phyloP scores from a whole-genome alignment of 192 early-diverging fungal genomes.

The Coemansia interrupta region DNA sequence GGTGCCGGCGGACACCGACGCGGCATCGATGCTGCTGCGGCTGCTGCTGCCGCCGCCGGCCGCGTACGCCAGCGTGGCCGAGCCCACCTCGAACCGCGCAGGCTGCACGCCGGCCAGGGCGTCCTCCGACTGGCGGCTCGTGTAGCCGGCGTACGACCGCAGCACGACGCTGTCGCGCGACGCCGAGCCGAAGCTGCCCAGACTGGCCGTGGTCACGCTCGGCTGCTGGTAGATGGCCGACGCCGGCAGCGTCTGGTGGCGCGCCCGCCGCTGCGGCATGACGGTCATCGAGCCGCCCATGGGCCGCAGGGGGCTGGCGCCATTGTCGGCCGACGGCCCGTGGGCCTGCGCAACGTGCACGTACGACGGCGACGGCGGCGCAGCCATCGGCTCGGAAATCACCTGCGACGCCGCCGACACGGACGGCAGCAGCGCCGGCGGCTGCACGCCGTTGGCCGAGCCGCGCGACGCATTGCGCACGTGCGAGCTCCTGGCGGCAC shows the following conservation, averaged over 20 bases:
- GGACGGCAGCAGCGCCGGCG: not conserved
- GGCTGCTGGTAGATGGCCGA: slow-evolving; percentile 6
- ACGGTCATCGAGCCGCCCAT: slow-evolving; percentile 5
- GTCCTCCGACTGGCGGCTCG: slow-evolving; percentile 29
- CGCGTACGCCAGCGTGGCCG: slow-evolving; percentile 25
- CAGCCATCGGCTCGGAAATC: slow-evolving; percentile 24
- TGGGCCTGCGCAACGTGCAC: slow-evolving; percentile 20
- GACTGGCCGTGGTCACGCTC: not conserved
- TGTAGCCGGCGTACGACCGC: slow-evolving; percentile 20
- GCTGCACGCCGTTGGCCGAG: not conserved
- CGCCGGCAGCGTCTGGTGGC: slow-evolving; percentile 5
- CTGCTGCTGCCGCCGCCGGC: slow-evolving; percentile 2
- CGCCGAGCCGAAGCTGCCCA: slow-evolving; percentile 1
- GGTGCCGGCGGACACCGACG: slow-evolving; percentile 18
- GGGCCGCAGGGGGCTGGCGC: not conserved
- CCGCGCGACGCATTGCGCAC: not conserved
- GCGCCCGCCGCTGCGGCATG: slow-evolving; percentile 6
- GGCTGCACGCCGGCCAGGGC: slow-evolving; percentile 8
- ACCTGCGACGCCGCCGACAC: not conserved
- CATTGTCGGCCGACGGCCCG: slow-evolving; percentile 24
- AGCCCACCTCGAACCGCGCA: slow-evolving; percentile 35
- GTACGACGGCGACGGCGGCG: slow-evolving; percentile 33
- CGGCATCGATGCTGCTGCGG: slow-evolving; percentile 8
- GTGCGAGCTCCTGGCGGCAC: not conserved
- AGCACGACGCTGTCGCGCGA: slow-evolving; percentile 20